A percentile compares a stretch with the other conserved stretches of the same genome.
Conservation (phyloP, 2,329 filamentous ascomycete genomes). For the Leptographium procerum region DNA sequence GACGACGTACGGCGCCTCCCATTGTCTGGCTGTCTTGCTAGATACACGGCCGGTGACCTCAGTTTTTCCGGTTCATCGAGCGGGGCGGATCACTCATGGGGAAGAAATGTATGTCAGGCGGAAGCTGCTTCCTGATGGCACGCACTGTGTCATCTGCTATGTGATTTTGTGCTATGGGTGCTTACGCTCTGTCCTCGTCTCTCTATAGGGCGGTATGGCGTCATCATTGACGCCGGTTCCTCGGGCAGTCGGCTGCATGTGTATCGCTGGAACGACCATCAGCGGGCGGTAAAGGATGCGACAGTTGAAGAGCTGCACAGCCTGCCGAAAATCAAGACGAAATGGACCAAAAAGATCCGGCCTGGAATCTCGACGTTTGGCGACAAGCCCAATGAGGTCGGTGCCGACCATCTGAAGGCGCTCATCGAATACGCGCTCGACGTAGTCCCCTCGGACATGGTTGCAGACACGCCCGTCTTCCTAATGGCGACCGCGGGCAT, state of each 20-base stretch:
- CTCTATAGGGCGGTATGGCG: conserved; percentile 61
- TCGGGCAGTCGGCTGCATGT: conserved; percentile 92
- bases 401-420: conserved; percentile 66
- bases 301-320: conserved; percentile 48
- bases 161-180: not conserved
- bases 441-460: conserved; percentile 63
- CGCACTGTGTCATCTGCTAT: too few relatives aligned
- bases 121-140: not conserved
- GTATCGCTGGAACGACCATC: conserved; percentile 81
- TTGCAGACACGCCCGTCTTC: conserved; percentile 81
- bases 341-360: conserved; percentile 88
- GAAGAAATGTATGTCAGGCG: conserved; percentile 7
- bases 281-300: conserved; percentile 51
- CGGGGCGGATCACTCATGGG: conserved; percentile 4
- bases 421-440: conserved; percentile 74
- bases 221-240: conserved; percentile 94
- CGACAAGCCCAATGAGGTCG: conserved; percentile 62
- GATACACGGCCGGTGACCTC: not conserved
- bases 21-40: not conserved
- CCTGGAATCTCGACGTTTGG: conserved; percentile 90
- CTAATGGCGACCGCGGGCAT: conserved; percentile 93
- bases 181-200: not conserved
- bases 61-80: not conserved
- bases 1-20: too few relatives aligned
- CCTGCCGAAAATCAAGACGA: conserved; percentile 70